These are phyloP conservation scores for Tuber umbilicatum DNA, from an alignment of 495 filamentous ascomycete species.

Conservation along the genomic window DNA sequence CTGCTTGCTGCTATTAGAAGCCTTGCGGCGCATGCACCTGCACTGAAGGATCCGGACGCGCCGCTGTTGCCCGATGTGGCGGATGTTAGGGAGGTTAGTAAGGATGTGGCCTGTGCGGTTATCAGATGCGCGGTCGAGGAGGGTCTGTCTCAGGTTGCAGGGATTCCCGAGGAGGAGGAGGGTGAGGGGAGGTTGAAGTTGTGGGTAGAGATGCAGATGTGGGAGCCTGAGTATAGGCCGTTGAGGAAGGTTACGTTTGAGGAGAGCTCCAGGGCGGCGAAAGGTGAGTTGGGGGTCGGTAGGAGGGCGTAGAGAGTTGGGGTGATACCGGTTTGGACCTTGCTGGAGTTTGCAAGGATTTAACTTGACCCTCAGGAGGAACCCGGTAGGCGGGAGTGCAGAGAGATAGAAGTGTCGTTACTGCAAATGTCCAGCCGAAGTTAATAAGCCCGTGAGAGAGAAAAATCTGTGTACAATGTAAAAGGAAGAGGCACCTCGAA, in stretches of 20 bases:
- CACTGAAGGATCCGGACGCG: conserved; percentile 52
- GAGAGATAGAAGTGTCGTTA: neutral
- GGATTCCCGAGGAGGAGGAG: conserved; percentile 55
- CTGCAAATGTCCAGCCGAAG: neutral
- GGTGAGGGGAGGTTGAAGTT: conserved; percentile 51
- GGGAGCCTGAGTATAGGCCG: conserved; percentile 67
- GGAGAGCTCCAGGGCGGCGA: conserved; percentile 51
- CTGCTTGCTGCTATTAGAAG: conserved; percentile 71
- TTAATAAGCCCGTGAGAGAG: neutral
- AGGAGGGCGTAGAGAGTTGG: conserved; percentile 7
- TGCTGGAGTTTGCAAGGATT: neutral
- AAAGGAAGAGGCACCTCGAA: neutral
- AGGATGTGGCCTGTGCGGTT: conserved; percentile 72
- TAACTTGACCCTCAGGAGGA: neutral
- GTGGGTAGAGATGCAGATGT: conserved; percentile 89
- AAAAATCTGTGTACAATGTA: no score
- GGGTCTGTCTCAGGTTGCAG: conserved; percentile 55
- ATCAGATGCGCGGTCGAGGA: conserved; percentile 65
- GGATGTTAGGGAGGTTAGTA: conserved; percentile 66
- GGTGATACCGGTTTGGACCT: neutral
- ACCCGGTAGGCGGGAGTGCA: neutral
- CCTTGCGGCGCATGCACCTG: conserved; percentile 63
- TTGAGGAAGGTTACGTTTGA: conserved; percentile 52
- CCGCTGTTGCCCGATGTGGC: conserved; percentile 70
- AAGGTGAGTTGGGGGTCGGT: conserved; percentile 54